phyloP scores from a whole-genome alignment of 1,284 basidiomycete genomes.

The Gomphus sp. region DNA sequence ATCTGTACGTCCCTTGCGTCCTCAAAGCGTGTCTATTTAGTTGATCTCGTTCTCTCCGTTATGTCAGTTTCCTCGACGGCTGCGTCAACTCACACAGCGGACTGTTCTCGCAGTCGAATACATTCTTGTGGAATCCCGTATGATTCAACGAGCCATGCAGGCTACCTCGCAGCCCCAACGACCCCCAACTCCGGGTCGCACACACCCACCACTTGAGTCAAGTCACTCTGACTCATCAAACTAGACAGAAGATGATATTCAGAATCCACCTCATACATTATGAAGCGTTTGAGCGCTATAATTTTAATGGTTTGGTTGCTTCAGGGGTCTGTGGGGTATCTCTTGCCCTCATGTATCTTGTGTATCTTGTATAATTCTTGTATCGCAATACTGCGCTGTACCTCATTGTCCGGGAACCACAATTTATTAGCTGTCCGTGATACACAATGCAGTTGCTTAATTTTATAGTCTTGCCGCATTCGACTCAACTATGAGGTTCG shows the following conservation, averaged over 20 bases:
- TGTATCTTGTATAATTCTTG: neutral
- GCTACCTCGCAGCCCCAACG: neutral
- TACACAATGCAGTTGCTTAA: no score
- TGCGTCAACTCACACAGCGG: neutral
- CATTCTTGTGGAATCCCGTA: neutral
- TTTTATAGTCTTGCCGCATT: no score
- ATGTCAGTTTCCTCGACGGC: conserved; percentile 17
- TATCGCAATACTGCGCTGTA: neutral
- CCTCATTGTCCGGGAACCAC: neutral
- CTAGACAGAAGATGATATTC: neutral
- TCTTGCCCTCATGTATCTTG: neutral
- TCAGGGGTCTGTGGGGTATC: neutral
- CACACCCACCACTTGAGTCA: neutral
- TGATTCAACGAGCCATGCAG: neutral
- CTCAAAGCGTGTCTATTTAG: neutral
- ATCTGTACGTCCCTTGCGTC: neutral
- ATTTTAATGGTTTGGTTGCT: neutral
- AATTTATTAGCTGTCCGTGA: no score
- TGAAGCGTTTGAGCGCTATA: neutral
- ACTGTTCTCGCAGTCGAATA: neutral
- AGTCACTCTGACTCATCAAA: neutral
- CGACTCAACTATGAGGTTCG: no score
- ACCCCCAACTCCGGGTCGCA: no score
- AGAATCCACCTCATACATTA: neutral
- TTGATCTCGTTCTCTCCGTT: conserved; percentile 30